phyloP scores from a whole-genome alignment of 1,139 yeast genomes.

The Suhomyces bolitotheri region DNA sequence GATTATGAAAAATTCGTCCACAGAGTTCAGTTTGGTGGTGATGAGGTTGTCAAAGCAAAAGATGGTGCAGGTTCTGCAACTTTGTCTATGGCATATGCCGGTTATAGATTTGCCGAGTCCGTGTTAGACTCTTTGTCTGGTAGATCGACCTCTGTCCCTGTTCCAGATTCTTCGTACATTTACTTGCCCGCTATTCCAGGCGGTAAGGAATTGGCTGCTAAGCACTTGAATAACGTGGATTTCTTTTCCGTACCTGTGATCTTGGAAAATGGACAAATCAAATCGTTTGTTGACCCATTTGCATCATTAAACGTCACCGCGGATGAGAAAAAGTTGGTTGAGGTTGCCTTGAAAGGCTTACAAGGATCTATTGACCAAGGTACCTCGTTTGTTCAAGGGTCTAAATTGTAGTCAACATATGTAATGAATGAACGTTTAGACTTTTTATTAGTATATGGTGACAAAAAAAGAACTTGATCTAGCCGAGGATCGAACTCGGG shows the following conservation, averaged over 20 bases:
- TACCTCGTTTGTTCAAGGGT: conserved; percentile 51
- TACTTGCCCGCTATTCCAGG: conserved; percentile 58
- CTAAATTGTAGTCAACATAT: conserved; percentile 35
- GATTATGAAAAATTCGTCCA: conserved; percentile 49
- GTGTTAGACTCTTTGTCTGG: conserved; percentile 47
- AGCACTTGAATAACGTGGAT: conserved; percentile 41
- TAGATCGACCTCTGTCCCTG: conserved; percentile 20
- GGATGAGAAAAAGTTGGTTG: conserved; percentile 48
- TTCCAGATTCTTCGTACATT: conserved; percentile 62
- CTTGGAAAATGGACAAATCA: conserved; percentile 51
- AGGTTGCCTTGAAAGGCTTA: conserved; percentile 56
- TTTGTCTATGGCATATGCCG: conserved; percentile 76
- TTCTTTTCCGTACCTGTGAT: conserved; percentile 66
- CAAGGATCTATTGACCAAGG: conserved; percentile 62
- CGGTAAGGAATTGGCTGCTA: conserved; percentile 46
- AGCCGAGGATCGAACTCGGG: conserved; percentile 24
- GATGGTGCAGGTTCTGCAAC: conserved; percentile 80
- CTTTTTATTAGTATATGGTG: not conserved
- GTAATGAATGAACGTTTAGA: not conserved
- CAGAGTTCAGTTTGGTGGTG: conserved; percentile 76
- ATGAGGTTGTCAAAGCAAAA: conserved; percentile 76
- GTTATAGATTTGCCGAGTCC: conserved; percentile 62
- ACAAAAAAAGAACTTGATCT: conserved; percentile 15
- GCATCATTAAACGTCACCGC: conserved; percentile 36
- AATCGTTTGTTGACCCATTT: conserved; percentile 47